These are phyloP conservation scores for Aspergillus floridensis DNA, from an alignment of 2,329 filamentous ascomycete species.

Conservation along the genomic window DNA sequence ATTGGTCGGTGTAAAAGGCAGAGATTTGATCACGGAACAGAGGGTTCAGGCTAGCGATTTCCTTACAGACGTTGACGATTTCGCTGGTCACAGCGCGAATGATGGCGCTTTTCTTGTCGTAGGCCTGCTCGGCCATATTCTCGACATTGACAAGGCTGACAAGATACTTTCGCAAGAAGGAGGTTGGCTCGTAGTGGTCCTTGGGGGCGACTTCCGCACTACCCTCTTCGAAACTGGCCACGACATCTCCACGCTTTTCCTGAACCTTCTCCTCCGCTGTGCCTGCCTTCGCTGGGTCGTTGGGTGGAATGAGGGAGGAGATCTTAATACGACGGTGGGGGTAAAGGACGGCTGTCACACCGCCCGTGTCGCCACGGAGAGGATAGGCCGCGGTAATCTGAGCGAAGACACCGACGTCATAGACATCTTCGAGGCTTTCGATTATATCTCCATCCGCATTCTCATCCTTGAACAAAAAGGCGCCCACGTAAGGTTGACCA, in stretches of 20 bases:
- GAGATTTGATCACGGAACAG: conserved; percentile 97
- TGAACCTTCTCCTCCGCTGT: conserved; percentile 42
- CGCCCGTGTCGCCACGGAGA: conserved; percentile 74
- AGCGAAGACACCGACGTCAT: conserved; percentile 94
- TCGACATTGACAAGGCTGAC: conserved; percentile 95
- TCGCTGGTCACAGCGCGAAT: conserved; percentile 93
- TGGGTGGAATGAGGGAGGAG: conserved; percentile 74
- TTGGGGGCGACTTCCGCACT: conserved; percentile 57
- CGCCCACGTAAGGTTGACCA: conserved; percentile 94
- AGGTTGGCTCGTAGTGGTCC: conserved; percentile 76
- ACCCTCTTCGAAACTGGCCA: conserved; percentile 92
- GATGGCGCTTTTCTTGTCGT: conserved; percentile 83
- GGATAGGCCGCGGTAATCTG: conserved; percentile 97
- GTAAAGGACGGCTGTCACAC: conserved; percentile 89
- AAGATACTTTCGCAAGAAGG: conserved; percentile 85
- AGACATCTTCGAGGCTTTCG: conserved; percentile 82
- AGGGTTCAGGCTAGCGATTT: conserved; percentile 89
- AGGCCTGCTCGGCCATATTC: conserved; percentile 83
- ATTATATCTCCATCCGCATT: conserved; percentile 92
- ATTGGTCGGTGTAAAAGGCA: conserved; percentile 93
- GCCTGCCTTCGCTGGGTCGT: conserved; percentile 32
- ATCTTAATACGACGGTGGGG: conserved; percentile 93
- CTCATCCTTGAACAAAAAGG: conserved; percentile 96
- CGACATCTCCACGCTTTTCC: conserved; percentile 86
- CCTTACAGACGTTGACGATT: conserved; percentile 98